Evolutionary conservation across 768 basidiomycete species (phyloP).

Genomic region (Naematelia aurantialba): DNA sequence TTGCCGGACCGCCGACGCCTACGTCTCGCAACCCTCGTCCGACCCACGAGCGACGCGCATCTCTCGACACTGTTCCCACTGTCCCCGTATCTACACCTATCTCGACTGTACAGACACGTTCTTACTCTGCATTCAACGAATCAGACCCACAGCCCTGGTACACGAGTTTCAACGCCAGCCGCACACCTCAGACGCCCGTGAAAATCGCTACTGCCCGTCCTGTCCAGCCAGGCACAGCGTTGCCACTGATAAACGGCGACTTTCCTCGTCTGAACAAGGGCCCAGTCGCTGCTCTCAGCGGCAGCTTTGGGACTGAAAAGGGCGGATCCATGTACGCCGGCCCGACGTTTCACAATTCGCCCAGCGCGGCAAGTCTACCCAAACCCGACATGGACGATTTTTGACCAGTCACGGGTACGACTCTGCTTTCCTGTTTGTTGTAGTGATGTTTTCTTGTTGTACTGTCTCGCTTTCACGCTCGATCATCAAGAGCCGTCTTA

Average conservation of each 20-base stretch:
- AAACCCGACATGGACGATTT: conserved; percentile 44
- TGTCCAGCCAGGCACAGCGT: background rate
- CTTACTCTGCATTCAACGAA: conserved; percentile 8
- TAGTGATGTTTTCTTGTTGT: background rate
- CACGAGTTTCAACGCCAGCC: conserved; percentile 33
- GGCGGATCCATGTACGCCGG: conserved; percentile 35
- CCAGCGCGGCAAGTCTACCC: conserved; percentile 28
- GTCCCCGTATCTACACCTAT: background rate
- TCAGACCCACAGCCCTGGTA: conserved; percentile 22
- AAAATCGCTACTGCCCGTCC: conserved; percentile 12
- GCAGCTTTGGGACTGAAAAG: background rate
- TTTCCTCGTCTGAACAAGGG: conserved; percentile 29
- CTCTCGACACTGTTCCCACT: conserved; percentile 10
- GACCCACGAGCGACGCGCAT: conserved; percentile 15
- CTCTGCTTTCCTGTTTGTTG: background rate
- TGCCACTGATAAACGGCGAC: conserved; percentile 30
- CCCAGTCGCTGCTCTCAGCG: background rate
- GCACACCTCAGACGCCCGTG: conserved; percentile 40
- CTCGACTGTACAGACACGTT: background rate
- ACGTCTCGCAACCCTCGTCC: conserved; percentile 26
- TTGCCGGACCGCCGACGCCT: conserved; percentile 2
- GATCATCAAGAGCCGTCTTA: no score
- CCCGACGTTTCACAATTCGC: conserved; percentile 42
- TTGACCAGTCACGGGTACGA: conserved; percentile 6
- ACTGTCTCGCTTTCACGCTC: background rate